A percentile compares a stretch with the other conserved stretches of the same genome.
Conservation (phyloP, 2,329 filamentous ascomycete genomes). For the Talaromyces verruculosus region DNA sequence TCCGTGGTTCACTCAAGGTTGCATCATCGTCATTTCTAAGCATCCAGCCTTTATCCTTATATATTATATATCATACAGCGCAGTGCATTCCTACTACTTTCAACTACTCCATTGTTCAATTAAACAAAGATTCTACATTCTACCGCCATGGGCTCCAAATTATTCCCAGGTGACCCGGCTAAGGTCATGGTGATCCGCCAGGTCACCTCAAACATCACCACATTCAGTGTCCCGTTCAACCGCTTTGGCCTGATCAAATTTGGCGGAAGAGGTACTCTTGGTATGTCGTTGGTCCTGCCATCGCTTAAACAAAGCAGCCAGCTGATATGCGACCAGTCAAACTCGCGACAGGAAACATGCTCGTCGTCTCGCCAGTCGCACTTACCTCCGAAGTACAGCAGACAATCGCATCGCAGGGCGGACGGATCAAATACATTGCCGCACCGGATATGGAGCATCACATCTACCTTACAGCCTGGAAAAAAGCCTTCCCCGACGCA, state of each 20-base stretch:
- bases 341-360: constrained; percentile 72
- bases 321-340: constrained; percentile 58
- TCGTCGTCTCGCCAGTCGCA: constrained; percentile 88
- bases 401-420: constrained; percentile 61
- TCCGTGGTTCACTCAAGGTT: not conserved
- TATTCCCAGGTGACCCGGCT: constrained; percentile 69
- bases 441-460: constrained; percentile 92
- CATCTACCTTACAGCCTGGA: constrained; percentile 87
- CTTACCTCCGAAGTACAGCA: constrained; percentile 73
- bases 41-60: not conserved
- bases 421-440: constrained; percentile 76
- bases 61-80: not conserved
- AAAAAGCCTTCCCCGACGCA: constrained; percentile 72
- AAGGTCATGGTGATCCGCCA: constrained; percentile 89
- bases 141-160: constrained; percentile 58
- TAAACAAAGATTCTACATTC: not conserved
- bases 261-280: constrained; percentile 82
- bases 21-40: constrained; percentile 6
- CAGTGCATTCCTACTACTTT: not conserved
- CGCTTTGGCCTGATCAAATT: constrained; percentile 78
- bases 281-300: constrained; percentile 46
- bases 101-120: not conserved
- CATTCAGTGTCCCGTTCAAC: constrained; percentile 69
- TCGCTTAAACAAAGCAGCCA: not conserved
- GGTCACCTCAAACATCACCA: constrained; percentile 69